A percentile compares a stretch with the other conserved stretches of the same genome.
Conservation (phyloP, 345 rosid species). For the Microcos paniculata region DNA sequence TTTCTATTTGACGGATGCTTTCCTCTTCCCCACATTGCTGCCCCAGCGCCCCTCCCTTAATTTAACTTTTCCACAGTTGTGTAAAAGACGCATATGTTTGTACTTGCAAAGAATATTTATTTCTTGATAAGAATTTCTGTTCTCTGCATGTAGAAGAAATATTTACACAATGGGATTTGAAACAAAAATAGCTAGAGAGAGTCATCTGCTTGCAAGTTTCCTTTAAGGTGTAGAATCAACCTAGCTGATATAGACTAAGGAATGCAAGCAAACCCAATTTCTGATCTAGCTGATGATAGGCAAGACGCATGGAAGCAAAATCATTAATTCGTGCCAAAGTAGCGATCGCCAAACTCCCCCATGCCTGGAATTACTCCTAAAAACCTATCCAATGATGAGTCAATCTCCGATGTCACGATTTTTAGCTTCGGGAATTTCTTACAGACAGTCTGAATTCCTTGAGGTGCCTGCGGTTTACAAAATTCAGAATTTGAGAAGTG, state of each 20-base stretch:
- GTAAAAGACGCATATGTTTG: not conserved
- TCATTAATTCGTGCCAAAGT: conserved; percentile 59
- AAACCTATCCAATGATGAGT: conserved; percentile 52
- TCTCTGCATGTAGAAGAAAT: not conserved
- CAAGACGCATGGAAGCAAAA: not conserved
- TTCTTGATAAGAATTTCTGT: not conserved
- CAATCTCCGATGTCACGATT: conserved; percentile 88
- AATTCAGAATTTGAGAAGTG: not conserved
- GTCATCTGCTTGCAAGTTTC: not conserved
- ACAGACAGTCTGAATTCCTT: conserved; percentile 75
- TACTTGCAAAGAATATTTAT: not conserved
- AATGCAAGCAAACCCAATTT: no score
- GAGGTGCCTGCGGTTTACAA: conserved; percentile 63
- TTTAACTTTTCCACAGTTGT: no score
- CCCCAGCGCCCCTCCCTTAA: no score
- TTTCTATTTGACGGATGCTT: not conserved
- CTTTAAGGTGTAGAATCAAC: not conserved
- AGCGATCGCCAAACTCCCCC: conserved; percentile 91
- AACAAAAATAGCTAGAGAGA: not conserved
- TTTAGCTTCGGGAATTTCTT: conserved; percentile 77
- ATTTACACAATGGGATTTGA: not conserved
- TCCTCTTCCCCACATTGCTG: not conserved
- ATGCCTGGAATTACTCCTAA: conserved; percentile 76
- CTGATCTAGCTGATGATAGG: not conserved
- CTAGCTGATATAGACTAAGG: not conserved